These are phyloP conservation scores for Malbranchea cinnamomea DNA, from an alignment of 2,329 filamentous ascomycete genomes.

Conservation along the genomic window DNA sequence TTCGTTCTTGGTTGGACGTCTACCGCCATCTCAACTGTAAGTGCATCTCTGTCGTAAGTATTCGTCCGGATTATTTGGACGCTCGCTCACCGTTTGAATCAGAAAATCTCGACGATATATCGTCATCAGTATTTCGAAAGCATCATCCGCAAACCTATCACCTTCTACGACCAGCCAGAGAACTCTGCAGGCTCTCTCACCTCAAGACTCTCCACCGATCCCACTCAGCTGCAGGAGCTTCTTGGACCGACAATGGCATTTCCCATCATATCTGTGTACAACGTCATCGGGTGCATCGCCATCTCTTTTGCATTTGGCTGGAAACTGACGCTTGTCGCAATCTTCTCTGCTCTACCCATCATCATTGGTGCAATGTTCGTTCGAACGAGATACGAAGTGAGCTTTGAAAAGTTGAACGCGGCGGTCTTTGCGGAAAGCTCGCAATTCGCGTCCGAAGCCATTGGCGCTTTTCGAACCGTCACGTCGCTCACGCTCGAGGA, in stretches of 20 bases:
- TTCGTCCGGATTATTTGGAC: conserved; percentile 9
- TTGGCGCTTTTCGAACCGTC: conserved; percentile 60
- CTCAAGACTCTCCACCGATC: conserved; percentile 33
- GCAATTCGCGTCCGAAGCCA: conserved; percentile 59
- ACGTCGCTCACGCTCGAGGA: conserved; percentile 55
- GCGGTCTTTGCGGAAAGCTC: conserved; percentile 56
- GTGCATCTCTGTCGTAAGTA: conserved; percentile 7
- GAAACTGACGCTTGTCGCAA: conserved; percentile 57
- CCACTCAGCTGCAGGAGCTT: conserved; percentile 36
- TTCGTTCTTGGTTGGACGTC: conserved; percentile 31
- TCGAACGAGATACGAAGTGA: conserved; percentile 47
- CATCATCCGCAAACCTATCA: conserved; percentile 29
- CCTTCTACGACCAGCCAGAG: conserved; percentile 30
- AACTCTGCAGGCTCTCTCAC: conserved; percentile 36
- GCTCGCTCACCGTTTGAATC: conserved; percentile 11
- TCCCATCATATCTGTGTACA: conserved; percentile 50
- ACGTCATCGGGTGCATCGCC: conserved; percentile 46
- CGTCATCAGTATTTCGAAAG: conserved; percentile 32
- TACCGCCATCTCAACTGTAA: conserved; percentile 32
- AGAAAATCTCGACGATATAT: conserved; percentile 23
- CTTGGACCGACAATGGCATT: conserved; percentile 32
- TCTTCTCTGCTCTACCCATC: conserved; percentile 43
- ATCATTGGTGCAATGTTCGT: conserved; percentile 36
- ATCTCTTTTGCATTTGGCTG: conserved; percentile 61
- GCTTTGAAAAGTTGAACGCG: conserved; percentile 54